These are phyloP conservation scores for Gracilaria gracilis DNA, from an alignment of 23 red algal species.

Conservation along the genomic window DNA sequence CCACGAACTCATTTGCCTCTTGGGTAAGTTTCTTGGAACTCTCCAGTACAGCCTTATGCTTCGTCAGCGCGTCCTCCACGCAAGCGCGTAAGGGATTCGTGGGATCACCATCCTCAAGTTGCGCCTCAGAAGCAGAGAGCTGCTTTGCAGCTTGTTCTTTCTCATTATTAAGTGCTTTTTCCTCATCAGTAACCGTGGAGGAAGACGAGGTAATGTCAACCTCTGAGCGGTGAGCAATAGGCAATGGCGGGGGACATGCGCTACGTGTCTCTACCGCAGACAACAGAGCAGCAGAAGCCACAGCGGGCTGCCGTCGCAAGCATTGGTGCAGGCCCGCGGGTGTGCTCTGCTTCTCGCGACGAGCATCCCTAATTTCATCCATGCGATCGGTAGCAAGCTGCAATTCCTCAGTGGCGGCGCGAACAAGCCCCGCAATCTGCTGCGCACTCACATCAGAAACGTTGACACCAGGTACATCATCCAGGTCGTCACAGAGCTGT, in stretches of 20 bases:
- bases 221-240: not conserved
- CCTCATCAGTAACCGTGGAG: constrained; percentile 12
- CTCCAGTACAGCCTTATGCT: constrained; percentile 40
- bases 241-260: not conserved
- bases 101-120: not conserved
- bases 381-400: constrained; percentile 55
- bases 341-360: not conserved
- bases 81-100: not conserved
- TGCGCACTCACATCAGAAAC: not conserved
- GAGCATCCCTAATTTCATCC: constrained; percentile 37
- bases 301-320: too few species aligned
- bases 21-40: constrained; percentile 16
- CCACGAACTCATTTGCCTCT: constrained; percentile 32
- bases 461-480: not conserved
- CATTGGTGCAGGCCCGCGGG: too few species aligned
- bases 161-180: constrained; percentile 6
- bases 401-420: constrained; percentile 59
- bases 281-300: not conserved
- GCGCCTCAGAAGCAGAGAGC: not conserved
- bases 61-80: constrained; percentile 17
- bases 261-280: not conserved
- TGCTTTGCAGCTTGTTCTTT: constrained; percentile 7
- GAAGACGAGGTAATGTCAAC: constrained; percentile 16
- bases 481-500: not conserved
- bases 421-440: constrained; percentile 50